These are phyloP conservation scores for Omphalotus guepiniiformis DNA, from an alignment of 768 basidiomycete genomes.

Conservation along the genomic window DNA sequence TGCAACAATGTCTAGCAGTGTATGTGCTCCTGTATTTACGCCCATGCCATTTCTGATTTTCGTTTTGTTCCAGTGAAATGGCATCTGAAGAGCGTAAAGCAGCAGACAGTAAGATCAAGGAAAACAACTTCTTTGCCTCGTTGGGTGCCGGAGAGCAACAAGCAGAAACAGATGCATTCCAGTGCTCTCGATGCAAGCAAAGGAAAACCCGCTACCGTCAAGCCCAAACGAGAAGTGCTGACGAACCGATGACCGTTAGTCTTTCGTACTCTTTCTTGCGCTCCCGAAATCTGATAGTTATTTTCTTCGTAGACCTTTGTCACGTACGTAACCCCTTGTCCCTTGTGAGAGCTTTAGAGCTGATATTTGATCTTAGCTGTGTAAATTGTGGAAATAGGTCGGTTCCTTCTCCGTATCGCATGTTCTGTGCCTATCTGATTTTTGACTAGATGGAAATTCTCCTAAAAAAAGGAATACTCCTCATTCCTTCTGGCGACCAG, in stretches of 20 bases:
- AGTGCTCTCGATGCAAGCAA: constrained; percentile 91
- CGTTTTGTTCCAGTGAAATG: constrained; percentile 66
- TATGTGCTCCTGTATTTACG: constrained; percentile 26
- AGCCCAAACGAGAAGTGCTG: constrained; percentile 95
- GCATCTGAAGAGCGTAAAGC: constrained; percentile 89
- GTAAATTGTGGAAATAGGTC: constrained; percentile 62
- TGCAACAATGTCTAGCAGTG: constrained; percentile 77
- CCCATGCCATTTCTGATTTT: not conserved
- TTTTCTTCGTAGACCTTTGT: constrained; percentile 68
- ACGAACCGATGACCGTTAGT: constrained; percentile 96
- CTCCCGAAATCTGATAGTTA: constrained; percentile 5
- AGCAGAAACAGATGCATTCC: constrained; percentile 97
- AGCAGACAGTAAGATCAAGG: constrained; percentile 74
- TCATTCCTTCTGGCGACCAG: not conserved
- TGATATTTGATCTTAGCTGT: constrained; percentile 37
- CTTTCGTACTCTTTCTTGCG: not conserved
- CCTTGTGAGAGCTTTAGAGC: constrained; percentile 4
- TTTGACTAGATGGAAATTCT: constrained; percentile 56
- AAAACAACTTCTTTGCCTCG: constrained; percentile 87
- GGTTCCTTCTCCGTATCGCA: not conserved
- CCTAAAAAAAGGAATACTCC: constrained; percentile 25
- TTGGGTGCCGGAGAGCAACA: constrained; percentile 85
- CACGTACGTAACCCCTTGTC: constrained; percentile 46
- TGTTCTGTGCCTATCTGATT: constrained; percentile 2
- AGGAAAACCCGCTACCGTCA: constrained; percentile 90